Conservation (phyloP, 177 flowering plant species). For the Telopea speciosissima region DNA sequence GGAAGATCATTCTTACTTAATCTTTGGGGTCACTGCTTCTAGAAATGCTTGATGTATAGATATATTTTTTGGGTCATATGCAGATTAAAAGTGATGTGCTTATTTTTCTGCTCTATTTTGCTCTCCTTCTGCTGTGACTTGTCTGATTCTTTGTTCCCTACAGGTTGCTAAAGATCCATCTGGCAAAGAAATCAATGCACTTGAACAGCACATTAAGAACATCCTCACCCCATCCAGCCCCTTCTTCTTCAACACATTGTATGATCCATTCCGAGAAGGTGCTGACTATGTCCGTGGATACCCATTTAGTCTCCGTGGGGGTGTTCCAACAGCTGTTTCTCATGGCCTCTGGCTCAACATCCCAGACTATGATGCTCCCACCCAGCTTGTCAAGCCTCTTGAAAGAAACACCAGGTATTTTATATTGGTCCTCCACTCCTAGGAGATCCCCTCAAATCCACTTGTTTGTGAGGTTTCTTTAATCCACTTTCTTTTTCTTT, state of each 20-base stretch:
- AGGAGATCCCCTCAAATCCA: no score
- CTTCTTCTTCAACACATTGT: slow-evolving; percentile 77
- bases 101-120: neutral
- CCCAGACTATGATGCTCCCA: slow-evolving; percentile 80
- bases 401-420: slow-evolving; percentile 62
- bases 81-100: no score
- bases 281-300: slow-evolving; percentile 85
- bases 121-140: neutral
- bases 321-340: slow-evolving; percentile 73
- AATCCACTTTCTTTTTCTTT: neutral
- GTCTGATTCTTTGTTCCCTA: neutral
- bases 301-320: slow-evolving; percentile 78
- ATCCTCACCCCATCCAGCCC: slow-evolving; percentile 66
- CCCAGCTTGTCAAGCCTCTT: slow-evolving; percentile 69
- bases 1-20: no score
- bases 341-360: slow-evolving; percentile 85
- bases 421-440: no score
- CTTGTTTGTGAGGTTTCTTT: neutral
- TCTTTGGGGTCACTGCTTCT: no score
- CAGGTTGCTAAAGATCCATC: slow-evolving; percentile 81
- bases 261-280: slow-evolving; percentile 75
- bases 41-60: no score
- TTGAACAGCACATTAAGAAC: slow-evolving; percentile 74
- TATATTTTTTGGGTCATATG: no score
- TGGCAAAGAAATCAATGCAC: slow-evolving; percentile 71